A percentile compares a stretch with the other conserved stretches of the same genome.
phyloP scores from a whole-genome alignment of 352 stramenopile species.

The Phytophthora melonis region DNA sequence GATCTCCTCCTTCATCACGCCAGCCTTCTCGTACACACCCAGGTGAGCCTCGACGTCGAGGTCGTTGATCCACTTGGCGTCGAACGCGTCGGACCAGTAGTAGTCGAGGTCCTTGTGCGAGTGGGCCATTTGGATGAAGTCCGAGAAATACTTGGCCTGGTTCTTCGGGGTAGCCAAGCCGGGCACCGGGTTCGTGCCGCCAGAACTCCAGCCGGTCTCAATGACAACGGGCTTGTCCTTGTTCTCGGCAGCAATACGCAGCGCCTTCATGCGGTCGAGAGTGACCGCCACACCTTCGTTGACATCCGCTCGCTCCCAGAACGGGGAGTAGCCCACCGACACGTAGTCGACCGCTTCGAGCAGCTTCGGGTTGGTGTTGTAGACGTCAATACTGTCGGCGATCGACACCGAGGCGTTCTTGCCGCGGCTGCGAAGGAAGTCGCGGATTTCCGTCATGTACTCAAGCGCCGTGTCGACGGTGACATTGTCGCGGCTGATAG shows the following conservation, averaged over 20 bases:
- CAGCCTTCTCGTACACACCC: background rate
- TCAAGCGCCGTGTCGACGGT: background rate
- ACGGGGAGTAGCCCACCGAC: background rate
- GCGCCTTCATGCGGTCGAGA: background rate
- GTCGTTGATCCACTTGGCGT: background rate
- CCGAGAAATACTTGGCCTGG: background rate
- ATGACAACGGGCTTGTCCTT: background rate
- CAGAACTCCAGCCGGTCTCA: background rate
- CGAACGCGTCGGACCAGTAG: background rate
- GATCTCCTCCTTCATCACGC: background rate
- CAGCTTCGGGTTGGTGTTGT: background rate
- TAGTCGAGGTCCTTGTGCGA: background rate
- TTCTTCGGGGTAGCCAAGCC: background rate
- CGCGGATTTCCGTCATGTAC: background rate
- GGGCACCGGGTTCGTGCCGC: background rate
- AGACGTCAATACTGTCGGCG: background rate
- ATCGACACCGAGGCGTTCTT: background rate
- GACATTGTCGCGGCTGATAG: background rate
- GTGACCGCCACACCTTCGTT: background rate
- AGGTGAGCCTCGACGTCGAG: background rate
- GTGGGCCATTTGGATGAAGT: background rate
- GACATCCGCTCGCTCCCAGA: background rate
- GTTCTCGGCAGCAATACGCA: background rate
- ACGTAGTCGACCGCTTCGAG: background rate
- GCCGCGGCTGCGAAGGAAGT: background rate